Evolutionary conservation across 208 protist species (phyloP), one percentile per base, ranked within the genome.

Genomic region (Trypanosomatidae sp.): DNA sequence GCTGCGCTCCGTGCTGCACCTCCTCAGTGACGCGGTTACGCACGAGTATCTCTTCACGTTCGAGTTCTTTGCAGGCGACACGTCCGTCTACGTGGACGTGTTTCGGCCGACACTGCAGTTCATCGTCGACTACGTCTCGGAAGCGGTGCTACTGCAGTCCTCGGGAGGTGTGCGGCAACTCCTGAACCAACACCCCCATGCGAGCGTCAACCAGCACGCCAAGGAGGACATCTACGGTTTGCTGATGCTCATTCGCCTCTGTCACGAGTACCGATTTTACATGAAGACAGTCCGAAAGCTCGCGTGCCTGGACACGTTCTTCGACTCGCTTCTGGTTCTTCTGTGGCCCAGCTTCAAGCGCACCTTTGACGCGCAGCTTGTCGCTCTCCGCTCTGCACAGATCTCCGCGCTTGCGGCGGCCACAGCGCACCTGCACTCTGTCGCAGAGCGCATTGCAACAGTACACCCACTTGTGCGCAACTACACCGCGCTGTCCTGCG

Each of bases 31-130:
- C 76, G 84, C 90, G 39, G 89, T 96, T 47, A 92, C 88, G 15
- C 92, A 94, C 76, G 92, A 96, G 81, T 96, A 92, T 74, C 82
- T 96, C 72, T 96, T 96, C 77, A 92, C 88, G 2, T 94, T 93
- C 67, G 76, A 83, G 52, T 94, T 96, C 69, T 96, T 96, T 59
- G 81, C 82, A 8, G 91, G 91, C 39, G 89, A 94, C 73, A 90
- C 86, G 80, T 85, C 88, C 65, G 84, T 96, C 28, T 92, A 91
- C 77, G 82, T 86, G 0, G 86, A 92, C 62, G 89, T 93, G 3
- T 92, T 94, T 43, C 85, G 83, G 52, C 89, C 89, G 4, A 91
- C 85, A 1, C 73, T 94, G 70, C 88, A 96, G 69, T 94, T 93
- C 58, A 74, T 96, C 22, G 77, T 96, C 7, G 86, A 94, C 70